These are phyloP conservation scores for Turritis glabra DNA, from an alignment of 345 rosid genomes.

Conservation along the genomic window DNA sequence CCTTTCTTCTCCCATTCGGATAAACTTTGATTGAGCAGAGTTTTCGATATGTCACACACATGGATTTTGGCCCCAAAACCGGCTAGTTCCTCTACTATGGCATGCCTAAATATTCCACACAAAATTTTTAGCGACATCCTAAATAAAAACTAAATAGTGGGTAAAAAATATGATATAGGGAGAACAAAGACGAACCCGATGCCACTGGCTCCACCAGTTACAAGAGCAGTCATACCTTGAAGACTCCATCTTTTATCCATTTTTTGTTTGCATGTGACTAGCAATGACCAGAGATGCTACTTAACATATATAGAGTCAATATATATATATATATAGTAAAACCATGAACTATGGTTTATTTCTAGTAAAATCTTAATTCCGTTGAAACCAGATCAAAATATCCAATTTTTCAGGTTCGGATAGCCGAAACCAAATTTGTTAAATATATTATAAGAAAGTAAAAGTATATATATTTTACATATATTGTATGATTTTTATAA, in stretches of 20 bases:
- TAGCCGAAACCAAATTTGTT: too few species aligned
- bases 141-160: background rate
- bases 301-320: background rate
- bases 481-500: too few species aligned
- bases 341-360: too few species aligned
- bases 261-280: background rate
- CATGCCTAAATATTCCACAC: constrained; percentile 16
- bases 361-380: too few species aligned
- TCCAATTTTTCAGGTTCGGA: too few species aligned
- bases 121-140: background rate
- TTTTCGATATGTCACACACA: constrained; percentile 23
- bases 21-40: constrained; percentile 27
- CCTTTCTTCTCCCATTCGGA: constrained; percentile 31
- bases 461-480: too few species aligned
- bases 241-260: constrained; percentile 38
- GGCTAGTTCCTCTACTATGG: constrained; percentile 36
- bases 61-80: constrained; percentile 27
- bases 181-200: constrained; percentile 26
- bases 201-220: constrained; percentile 39
- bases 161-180: background rate
- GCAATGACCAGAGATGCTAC: background rate
- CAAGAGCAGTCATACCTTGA: constrained; percentile 36
- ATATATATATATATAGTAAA: too few species aligned
- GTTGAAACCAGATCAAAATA: too few species aligned
- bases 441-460: too few species aligned